phyloP scores from a whole-genome alignment of 495 filamentous ascomycete species.

The Glonium stellatum region DNA sequence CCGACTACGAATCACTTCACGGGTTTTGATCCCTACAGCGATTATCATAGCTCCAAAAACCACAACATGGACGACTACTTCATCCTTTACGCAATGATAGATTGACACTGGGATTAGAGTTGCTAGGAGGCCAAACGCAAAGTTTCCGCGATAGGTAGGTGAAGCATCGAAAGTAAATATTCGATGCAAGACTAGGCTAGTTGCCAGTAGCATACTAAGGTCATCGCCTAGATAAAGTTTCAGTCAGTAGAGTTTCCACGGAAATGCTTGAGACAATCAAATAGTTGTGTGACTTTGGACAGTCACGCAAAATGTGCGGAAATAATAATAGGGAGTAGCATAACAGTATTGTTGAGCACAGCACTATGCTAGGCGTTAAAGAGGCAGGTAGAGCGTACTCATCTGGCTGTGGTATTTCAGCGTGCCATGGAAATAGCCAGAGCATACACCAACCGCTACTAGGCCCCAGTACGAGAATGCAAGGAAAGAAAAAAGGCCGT shows the following conservation, averaged over 20 bases:
- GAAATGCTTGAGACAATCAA: too few relatives aligned
- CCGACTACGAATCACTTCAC: conserved; percentile 16
- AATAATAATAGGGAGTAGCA: too few relatives aligned
- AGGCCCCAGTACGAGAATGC: conserved; percentile 45
- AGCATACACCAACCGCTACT: conserved; percentile 51
- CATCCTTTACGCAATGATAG: conserved; percentile 43
- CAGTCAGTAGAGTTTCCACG: too few relatives aligned
- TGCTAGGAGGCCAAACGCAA: conserved; percentile 27
- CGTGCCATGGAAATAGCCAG: conserved; percentile 46
- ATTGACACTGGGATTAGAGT: conserved; percentile 35
- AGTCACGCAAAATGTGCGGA: too few relatives aligned
- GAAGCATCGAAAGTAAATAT: conserved; percentile 41
- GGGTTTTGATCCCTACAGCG: conserved; percentile 35
- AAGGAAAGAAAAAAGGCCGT: conserved; percentile 19
- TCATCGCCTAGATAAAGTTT: conserved; percentile 35
- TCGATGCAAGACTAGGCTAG: conserved; percentile 46
- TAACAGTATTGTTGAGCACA: too few relatives aligned
- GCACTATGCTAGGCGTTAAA: too few relatives aligned
- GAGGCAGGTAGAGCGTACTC: conserved; percentile 35
- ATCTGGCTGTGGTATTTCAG: conserved; percentile 51
- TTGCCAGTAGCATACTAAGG: conserved; percentile 52
- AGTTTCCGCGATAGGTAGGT: conserved; percentile 21
- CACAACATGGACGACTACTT: conserved; percentile 37
- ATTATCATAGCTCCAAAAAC: conserved; percentile 35
- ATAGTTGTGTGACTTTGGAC: too few relatives aligned